These are phyloP conservation scores for Hymenoscyphus fraxineus DNA, from an alignment of 2,329 filamentous ascomycete species.

Conservation along the genomic window DNA sequence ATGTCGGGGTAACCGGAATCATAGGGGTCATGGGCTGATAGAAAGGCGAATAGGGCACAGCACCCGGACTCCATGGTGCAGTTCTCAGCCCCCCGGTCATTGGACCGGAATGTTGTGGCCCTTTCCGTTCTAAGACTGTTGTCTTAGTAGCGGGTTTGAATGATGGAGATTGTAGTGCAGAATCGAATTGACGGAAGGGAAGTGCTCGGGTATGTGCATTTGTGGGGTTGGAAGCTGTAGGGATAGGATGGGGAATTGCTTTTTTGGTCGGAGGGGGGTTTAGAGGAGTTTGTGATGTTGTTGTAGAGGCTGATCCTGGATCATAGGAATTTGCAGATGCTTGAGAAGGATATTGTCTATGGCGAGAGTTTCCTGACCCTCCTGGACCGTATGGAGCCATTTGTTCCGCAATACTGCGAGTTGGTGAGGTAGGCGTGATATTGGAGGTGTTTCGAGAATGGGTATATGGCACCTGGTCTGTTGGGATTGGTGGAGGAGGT, in stretches of 20 bases:
- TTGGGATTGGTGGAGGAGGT: conserved; percentile 52
- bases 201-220: conserved; percentile 41
- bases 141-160: conserved; percentile 52
- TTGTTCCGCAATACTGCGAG: conserved; percentile 29
- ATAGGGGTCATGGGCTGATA: conserved; percentile 77
- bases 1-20: conserved; percentile 70
- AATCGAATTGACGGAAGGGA: conserved; percentile 60
- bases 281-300: conserved; percentile 25
- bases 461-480: conserved; percentile 40
- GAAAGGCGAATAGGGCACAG: conserved; percentile 64
- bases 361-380: conserved; percentile 9
- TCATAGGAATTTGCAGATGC: conserved; percentile 16
- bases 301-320: conserved; percentile 20
- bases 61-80: conserved; percentile 53
- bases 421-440: conserved; percentile 23
- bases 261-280: conserved; percentile 13
- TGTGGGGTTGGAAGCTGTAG: conserved; percentile 18
- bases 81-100: conserved; percentile 54
- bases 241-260: conserved; percentile 10
- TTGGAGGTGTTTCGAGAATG: conserved; percentile 22
- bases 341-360: conserved; percentile 24
- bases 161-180: conserved; percentile 49
- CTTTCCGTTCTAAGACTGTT: conserved; percentile 57
- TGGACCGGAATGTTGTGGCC: conserved; percentile 48
- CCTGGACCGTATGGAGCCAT: conserved; percentile 18